phyloP scores from a whole-genome alignment of 257 asterid genomes.

The Capsicum rhomboideum region DNA sequence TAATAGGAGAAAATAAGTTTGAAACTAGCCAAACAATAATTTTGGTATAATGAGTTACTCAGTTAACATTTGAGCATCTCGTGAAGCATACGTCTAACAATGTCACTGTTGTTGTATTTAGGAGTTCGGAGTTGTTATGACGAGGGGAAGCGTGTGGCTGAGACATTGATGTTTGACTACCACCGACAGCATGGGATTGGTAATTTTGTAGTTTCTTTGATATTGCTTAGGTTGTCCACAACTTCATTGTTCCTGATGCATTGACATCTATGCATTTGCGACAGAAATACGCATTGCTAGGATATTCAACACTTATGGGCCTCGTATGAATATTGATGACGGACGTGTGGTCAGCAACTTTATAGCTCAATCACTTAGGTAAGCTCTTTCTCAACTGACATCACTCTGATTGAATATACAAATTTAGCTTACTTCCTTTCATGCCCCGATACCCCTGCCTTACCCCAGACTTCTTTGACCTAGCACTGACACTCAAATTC shows the following conservation, averaged over 20 bases:
- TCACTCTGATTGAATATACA: neutral
- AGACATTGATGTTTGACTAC: constrained; percentile 92
- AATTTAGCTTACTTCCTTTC: neutral
- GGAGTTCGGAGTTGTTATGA: constrained; percentile 96
- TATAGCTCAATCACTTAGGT: constrained; percentile 92
- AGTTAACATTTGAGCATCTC: neutral
- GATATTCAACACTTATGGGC: constrained; percentile 95
- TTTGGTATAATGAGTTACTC: neutral
- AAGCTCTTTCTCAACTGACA: neutral
- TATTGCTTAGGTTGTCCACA: neutral
- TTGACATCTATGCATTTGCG: neutral
- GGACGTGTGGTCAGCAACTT: constrained; percentile 95
- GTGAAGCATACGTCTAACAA: neutral
- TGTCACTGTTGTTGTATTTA: constrained; percentile 4
- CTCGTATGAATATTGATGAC: constrained; percentile 93
- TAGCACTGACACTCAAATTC: no score
- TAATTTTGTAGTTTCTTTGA: constrained; percentile 6
- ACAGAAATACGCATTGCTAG: constrained; percentile 95
- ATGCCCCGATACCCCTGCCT: no score
- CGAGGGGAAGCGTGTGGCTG: constrained; percentile 93
- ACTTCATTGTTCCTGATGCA: neutral
- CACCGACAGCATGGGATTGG: constrained; percentile 97
- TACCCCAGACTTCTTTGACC: no score
- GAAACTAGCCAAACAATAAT: neutral
- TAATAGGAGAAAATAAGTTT: no score